phyloP scores from a whole-genome alignment of 495 filamentous ascomycete genomes.

The Aspergillus bridgeri region DNA sequence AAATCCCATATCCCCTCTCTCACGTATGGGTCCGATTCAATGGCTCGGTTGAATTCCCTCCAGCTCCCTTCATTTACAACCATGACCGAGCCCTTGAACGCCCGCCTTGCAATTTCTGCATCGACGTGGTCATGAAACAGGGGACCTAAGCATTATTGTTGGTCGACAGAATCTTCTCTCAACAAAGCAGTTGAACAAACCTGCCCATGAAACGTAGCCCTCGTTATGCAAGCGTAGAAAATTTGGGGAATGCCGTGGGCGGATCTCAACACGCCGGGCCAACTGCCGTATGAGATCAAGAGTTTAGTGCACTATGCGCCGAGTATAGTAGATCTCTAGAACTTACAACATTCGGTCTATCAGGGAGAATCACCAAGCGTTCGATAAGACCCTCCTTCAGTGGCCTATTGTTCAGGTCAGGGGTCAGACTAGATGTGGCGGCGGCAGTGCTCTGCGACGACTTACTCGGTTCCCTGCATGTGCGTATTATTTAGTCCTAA shows the following conservation, averaged over 20 bases:
- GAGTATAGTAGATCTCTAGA: no score
- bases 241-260: constrained; percentile 3
- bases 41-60: neutral
- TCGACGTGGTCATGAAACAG: neutral
- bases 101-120: neutral
- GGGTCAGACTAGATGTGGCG: no score
- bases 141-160: neutral
- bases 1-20: constrained; percentile 2
- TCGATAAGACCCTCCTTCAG: constrained; percentile 1
- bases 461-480: no score
- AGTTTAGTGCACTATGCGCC: no score
- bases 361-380: constrained; percentile 3
- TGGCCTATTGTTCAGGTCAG: no score
- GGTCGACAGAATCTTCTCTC: no score
- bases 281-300: no score
- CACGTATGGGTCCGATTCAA: neutral
- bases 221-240: constrained; percentile 3
- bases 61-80: neutral
- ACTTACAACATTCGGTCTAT: constrained; percentile 4
- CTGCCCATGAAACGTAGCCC: constrained; percentile 1
- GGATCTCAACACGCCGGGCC: neutral
- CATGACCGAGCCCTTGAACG: constrained; percentile 1
- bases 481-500: no score
- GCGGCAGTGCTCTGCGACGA: no score
- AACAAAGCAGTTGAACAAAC: neutral